These are phyloP conservation scores for Teunomyces atbi DNA, from an alignment of 805 yeast species.

Conservation along the genomic window DNA sequence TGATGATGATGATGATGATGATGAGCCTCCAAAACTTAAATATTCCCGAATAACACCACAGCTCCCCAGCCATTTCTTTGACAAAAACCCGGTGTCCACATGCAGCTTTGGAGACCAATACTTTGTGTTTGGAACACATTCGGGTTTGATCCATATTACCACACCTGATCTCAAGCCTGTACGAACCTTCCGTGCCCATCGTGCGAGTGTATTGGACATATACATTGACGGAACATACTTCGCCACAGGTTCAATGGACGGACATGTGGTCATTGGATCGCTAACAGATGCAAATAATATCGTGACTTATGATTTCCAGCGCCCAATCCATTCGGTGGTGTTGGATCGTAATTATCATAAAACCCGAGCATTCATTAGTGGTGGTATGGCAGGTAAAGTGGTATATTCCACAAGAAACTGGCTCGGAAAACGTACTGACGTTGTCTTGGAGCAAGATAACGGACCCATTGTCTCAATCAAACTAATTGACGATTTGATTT, in stretches of 20 bases:
- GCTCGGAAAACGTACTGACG: constrained; percentile 80
- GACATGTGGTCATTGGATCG: constrained; percentile 82
- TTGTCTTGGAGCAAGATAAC: constrained; percentile 53
- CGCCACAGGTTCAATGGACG: constrained; percentile 92
- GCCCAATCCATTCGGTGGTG: constrained; percentile 88
- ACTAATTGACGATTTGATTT: constrained; percentile 59
- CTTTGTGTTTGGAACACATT: constrained; percentile 84
- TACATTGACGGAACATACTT: constrained; percentile 71
- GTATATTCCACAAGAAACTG: constrained; percentile 74
- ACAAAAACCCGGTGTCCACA: constrained; percentile 75
- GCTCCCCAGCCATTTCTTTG: constrained; percentile 70
- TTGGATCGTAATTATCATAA: constrained; percentile 66
- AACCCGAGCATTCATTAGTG: constrained; percentile 70
- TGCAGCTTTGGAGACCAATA: constrained; percentile 57
- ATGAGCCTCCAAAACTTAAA: constrained; percentile 69
- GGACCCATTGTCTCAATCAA: constrained; percentile 73
- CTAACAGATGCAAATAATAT: constrained; percentile 60
- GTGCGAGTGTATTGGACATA: constrained; percentile 76
- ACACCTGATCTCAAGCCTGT: constrained; percentile 57
- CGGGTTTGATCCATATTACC: constrained; percentile 75
- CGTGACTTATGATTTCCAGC: constrained; percentile 72
- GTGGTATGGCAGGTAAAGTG: constrained; percentile 88
- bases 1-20: constrained; percentile 31
- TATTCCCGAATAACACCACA: constrained; percentile 59
- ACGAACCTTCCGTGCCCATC: constrained; percentile 78